Conservation (phyloP, 1,139 yeast species). For the Nematodospora anomalae region DNA sequence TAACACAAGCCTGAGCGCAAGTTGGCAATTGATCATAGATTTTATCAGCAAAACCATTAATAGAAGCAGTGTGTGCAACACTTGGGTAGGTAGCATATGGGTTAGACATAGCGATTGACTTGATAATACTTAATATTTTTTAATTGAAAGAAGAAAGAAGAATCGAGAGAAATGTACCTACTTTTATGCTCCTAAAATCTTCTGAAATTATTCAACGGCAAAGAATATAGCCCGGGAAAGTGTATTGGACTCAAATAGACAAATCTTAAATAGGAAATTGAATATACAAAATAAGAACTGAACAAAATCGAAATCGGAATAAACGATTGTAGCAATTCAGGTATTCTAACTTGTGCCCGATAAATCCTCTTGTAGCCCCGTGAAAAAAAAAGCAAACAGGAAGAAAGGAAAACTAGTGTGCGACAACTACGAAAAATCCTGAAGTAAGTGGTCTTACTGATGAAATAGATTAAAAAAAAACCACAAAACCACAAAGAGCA, state of each 20-base stretch:
- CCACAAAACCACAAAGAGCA: too few relatives aligned
- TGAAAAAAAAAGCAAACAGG: too few relatives aligned
- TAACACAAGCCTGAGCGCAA: constrained; percentile 32
- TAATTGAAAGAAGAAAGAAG: too few relatives aligned
- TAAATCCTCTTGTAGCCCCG: constrained; percentile 6
- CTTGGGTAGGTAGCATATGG: constrained; percentile 31
- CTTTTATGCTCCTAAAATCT: too few relatives aligned
- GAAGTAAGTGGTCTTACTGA: too few relatives aligned
- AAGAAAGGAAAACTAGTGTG: not conserved
- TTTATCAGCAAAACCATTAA: constrained; percentile 45
- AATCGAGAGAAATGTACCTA: too few relatives aligned
- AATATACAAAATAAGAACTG: constrained; percentile 1
- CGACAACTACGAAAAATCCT: too few relatives aligned
- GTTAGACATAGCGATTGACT: not conserved
- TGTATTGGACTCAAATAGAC: too few relatives aligned
- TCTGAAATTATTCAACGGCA: too few relatives aligned
- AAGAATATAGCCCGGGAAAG: too few relatives aligned
- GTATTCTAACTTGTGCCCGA: constrained; percentile 2
- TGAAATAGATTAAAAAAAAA: constrained; percentile 4
- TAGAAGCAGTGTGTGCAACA: constrained; percentile 40
- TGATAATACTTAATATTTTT: too few relatives aligned
- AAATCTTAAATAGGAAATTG: constrained; percentile 1
- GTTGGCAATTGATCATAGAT: constrained; percentile 28
- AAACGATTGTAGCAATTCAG: constrained; percentile 2
- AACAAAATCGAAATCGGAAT: not conserved